Conservation (phyloP, 1,139 yeast genomes). For the Debaryomyces singareniensis region DNA sequence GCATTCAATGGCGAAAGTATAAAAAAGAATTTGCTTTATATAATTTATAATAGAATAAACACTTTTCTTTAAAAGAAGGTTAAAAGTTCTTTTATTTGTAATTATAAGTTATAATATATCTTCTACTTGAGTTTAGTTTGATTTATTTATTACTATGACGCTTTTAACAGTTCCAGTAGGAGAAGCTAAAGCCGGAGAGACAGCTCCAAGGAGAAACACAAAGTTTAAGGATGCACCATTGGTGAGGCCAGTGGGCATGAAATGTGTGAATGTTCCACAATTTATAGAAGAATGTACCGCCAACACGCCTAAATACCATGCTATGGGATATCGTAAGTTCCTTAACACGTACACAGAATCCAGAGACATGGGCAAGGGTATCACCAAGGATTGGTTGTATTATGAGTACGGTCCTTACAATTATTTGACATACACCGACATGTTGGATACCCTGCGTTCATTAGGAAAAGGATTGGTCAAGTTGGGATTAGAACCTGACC, state of each 20-base stretch:
- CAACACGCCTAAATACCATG: conserved; percentile 45
- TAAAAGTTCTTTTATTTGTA: no score
- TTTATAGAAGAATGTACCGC: conserved; percentile 58
- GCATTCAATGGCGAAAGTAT: no score
- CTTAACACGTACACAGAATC: conserved; percentile 69
- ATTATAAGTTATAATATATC: no score
- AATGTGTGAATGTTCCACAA: conserved; percentile 66
- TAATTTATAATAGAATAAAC: no score
- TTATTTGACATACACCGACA: conserved; percentile 56
- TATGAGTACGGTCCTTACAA: conserved; percentile 74
- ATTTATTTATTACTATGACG: no score
- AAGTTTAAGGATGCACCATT: conserved; percentile 51
- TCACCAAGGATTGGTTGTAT: conserved; percentile 82
- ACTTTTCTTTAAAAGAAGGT: no score
- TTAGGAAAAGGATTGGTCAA: conserved; percentile 73
- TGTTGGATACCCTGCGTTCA: conserved; percentile 41
- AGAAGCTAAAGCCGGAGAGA: conserved; percentile 76
- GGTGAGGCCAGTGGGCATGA: conserved; percentile 52
- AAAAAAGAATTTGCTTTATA: no score
- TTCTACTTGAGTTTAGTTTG: no score
- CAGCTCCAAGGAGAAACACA: conserved; percentile 82
- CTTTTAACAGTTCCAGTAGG: conserved; percentile 65
- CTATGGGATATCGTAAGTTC: conserved; percentile 80
- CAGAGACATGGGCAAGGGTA: conserved; percentile 68
- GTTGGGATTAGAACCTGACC: conserved; percentile 65